Base-by-base conservation (phyloP, 192 early-diverging fungal genomes). In the Pilobolus umbonatus region DNA sequence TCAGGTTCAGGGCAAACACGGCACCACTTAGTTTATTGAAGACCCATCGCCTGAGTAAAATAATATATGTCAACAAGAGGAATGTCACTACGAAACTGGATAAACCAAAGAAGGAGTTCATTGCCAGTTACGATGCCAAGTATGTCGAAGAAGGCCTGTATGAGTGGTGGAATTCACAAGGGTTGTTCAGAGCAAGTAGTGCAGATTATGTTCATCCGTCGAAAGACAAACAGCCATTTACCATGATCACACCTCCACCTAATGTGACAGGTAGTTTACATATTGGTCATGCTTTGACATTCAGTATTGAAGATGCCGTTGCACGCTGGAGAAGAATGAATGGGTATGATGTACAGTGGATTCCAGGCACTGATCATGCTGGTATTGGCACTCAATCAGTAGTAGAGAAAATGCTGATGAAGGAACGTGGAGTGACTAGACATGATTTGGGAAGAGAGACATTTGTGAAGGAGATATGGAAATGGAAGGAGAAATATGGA, bases 251-350 rank as follows among this genome's bases (percentile, higher is more conserved):
- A 10, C 96, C 96, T 12, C 96, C 96, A 32, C 96, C 96, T 14
- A 98, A 98, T 69, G 89, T 98, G 15, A 98, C 96, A 0, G 96
- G 96, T 12, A 83, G 84, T n/a, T 74, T 98, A 22, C 96, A 98
- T 61, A 81, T 97, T 24, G 88, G 96, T 15, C 96, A 98, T 60
- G 92, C 93, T 9, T 73, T 98, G 22, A 97, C 94, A 6, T 76
- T 89, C 26, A 88, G 92, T 26, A 90, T 97, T 36, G 90, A 97
- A 61, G 88, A 90, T 50, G 72, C 84, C 0, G 56, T 88, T 26
- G 85, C 80, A 5, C 80, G 88, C 3, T 90, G 84, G 84, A 84
- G 90, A 54, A 80, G 94, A 15, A 97, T 98, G 95, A 73, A 82
- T 15, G 96, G 96, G n/a, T 86, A 90, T 55, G 80, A 81, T 15